These are phyloP conservation scores for Thymus mandschuricus DNA, from an alignment of 257 asterid species.

Conservation along the genomic window DNA sequence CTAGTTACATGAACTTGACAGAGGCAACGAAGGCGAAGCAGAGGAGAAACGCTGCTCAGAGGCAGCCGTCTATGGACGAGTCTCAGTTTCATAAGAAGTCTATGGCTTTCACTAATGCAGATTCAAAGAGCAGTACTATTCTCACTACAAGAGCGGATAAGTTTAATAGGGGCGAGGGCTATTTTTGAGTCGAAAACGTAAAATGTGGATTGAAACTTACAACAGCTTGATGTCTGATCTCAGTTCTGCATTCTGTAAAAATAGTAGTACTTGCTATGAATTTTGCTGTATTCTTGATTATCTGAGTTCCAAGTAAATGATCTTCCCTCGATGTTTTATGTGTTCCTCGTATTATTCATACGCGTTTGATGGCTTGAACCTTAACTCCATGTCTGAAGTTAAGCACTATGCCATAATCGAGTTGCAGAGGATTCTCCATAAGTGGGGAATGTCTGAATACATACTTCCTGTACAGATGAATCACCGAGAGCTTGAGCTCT, in stretches of 20 bases:
- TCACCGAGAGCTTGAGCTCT: conserved; percentile 73
- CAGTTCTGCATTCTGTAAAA: conserved; percentile 37
- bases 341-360: conserved; percentile 24
- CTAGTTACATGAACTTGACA: conserved; percentile 88
- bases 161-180: conserved; percentile 31
- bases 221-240: conserved; percentile 62
- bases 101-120: conserved; percentile 41
- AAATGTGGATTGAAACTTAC: conserved; percentile 32
- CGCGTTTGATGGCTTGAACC: conserved; percentile 68
- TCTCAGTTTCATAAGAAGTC: conserved; percentile 69
- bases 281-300: conserved; percentile 8
- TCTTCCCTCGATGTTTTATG: not conserved
- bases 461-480: conserved; percentile 75
- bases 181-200: conserved; percentile 8
- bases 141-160: conserved; percentile 51
- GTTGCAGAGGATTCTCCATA: conserved; percentile 81
- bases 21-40: conserved; percentile 89
- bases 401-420: conserved; percentile 80
- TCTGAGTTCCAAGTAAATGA: not conserved
- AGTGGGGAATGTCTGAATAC: conserved; percentile 68
- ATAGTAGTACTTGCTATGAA: conserved; percentile 30
- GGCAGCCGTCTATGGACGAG: conserved; percentile 84
- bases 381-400: conserved; percentile 85
- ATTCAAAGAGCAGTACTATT: conserved; percentile 50
- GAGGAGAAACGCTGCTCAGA: conserved; percentile 57